Base-by-base conservation (phyloP, 2,329 filamentous ascomycete species). In the Pseudomassariella vexata region DNA sequence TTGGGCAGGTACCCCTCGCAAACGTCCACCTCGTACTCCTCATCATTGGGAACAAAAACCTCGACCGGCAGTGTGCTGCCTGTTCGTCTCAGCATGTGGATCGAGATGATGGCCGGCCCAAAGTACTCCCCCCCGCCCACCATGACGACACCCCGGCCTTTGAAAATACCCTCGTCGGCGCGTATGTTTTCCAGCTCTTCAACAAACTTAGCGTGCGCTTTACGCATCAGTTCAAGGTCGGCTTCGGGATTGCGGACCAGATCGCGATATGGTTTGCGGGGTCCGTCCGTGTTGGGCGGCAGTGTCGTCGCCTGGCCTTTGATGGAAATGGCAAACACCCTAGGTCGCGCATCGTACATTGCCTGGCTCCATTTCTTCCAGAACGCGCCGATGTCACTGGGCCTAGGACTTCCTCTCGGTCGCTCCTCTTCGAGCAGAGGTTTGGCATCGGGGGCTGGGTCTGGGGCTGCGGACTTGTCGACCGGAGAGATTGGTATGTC, bases 31-130 rank as follows among this genome's bases (percentile, higher is more conserved):
- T 64, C 53, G 42, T 59, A 64, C 24, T 63, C 57, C 18, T 39
- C 37, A 30, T 45, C 46, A 30, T 52, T 45, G 18, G 49, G 52
- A 7, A 65, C 48, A 34, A 64, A 65, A 8, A 66, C 52, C 40
- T 65, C 58, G 10, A 65, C 48, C 1, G 63, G 62, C 3, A 65
- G 47, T 5, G 41, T 41, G 12, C 52, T 59, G 16, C 56, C 56
- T 5, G 58, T 59, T 21, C 47, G 45, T 6, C 62, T 55, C 6
- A 66, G 45, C 57, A 66, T 61, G 9, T 55, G 54, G 2, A 66
- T 43, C 1, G 53, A 57, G n/a, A 63, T 52, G 2, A 65, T 39
- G 8, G 60, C 44, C 7, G 56, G 50, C 2, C 57, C 55, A 14
- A 62, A 52, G 32, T 59, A 57, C 9, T 46, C 34, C 6, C 50